Conservation (phyloP, 805 yeast species). For the Jamesozyma gamospora region DNA sequence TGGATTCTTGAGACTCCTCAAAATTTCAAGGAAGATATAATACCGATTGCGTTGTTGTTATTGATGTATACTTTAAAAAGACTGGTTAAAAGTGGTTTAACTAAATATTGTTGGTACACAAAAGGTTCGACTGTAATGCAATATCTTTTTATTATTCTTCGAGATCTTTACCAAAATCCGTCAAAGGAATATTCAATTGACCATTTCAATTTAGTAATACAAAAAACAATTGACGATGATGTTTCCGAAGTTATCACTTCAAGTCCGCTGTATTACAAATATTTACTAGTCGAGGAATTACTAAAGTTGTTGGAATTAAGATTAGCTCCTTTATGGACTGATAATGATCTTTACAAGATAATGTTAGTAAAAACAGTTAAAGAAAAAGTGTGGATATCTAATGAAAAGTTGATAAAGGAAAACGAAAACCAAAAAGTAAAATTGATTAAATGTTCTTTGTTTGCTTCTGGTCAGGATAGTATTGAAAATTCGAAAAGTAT, state of each 20-base stretch:
- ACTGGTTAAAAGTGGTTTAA: slow-evolving; percentile 12
- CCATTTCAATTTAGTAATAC: not conserved
- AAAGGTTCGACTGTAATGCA: slow-evolving; percentile 27
- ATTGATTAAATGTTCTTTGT: slow-evolving; percentile 9
- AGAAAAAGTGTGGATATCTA: slow-evolving; percentile 18
- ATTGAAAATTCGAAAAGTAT: slow-evolving; percentile 8
- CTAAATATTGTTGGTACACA: slow-evolving; percentile 20
- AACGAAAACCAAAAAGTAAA: not conserved
- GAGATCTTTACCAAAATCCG: slow-evolving; percentile 18
- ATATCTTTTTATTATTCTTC: slow-evolving; percentile 20
- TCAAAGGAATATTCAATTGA: slow-evolving; percentile 6
- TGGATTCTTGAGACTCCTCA: slow-evolving; percentile 11
- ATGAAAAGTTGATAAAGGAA: slow-evolving; percentile 1
- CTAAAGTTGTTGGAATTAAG: slow-evolving; percentile 16
- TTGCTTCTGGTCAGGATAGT: slow-evolving; percentile 8
- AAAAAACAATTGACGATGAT: slow-evolving; percentile 9
- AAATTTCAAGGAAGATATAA: slow-evolving; percentile 11
- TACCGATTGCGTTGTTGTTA: slow-evolving; percentile 16
- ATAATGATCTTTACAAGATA: slow-evolving; percentile 19
- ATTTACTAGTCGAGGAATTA: slow-evolving; percentile 19
- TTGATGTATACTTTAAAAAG: slow-evolving; percentile 19
- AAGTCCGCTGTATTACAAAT: slow-evolving; percentile 11
- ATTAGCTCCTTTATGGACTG: slow-evolving; percentile 21
- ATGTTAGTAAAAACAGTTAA: slow-evolving; percentile 18
- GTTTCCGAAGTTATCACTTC: slow-evolving; percentile 11